Evolutionary conservation across 1,139 yeast genomes (phyloP).

Genomic region (Suhomyces kunorum): DNA sequence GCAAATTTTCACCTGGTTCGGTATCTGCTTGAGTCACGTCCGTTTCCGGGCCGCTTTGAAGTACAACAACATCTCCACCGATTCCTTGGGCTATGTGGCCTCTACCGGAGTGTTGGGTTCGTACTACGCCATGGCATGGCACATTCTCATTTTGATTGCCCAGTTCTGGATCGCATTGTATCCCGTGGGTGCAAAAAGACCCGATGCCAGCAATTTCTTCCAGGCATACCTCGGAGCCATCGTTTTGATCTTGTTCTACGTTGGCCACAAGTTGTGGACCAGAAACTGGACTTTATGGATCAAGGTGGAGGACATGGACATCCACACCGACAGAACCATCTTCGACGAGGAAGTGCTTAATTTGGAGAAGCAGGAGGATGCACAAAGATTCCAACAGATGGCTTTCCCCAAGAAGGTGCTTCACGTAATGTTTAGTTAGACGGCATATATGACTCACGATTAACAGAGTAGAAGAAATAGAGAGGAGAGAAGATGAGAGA

Average conservation of each 20-base stretch:
- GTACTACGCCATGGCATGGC: constrained; percentile 36
- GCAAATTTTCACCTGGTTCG: constrained; percentile 46
- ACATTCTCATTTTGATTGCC: constrained; percentile 39
- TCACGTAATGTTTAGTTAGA: constrained; percentile 24
- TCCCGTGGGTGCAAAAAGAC: constrained; percentile 34
- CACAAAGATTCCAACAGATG: constrained; percentile 26
- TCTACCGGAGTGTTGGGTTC: constrained; percentile 47
- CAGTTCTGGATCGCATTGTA: constrained; percentile 46
- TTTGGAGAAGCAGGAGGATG: constrained; percentile 39
- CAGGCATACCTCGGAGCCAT: constrained; percentile 40
- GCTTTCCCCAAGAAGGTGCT: constrained; percentile 30
- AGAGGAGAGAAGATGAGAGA: neutral
- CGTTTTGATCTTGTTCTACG: constrained; percentile 36
- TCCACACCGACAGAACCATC: constrained; percentile 35
- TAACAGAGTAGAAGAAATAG: too few relatives aligned
- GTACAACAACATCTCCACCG: constrained; percentile 35
- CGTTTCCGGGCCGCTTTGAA: constrained; percentile 46
- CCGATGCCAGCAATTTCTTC: constrained; percentile 37
- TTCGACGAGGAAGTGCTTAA: constrained; percentile 42
- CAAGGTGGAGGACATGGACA: constrained; percentile 37
- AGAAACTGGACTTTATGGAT: constrained; percentile 36
- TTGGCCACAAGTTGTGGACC: constrained; percentile 38
- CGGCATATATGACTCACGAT: neutral
- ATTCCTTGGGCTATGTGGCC: constrained; percentile 42
- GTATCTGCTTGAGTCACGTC: constrained; percentile 44